Evolutionary conservation across 2,329 filamentous ascomycete genomes (phyloP).

Genomic region (Zymoseptoria brevis): DNA sequence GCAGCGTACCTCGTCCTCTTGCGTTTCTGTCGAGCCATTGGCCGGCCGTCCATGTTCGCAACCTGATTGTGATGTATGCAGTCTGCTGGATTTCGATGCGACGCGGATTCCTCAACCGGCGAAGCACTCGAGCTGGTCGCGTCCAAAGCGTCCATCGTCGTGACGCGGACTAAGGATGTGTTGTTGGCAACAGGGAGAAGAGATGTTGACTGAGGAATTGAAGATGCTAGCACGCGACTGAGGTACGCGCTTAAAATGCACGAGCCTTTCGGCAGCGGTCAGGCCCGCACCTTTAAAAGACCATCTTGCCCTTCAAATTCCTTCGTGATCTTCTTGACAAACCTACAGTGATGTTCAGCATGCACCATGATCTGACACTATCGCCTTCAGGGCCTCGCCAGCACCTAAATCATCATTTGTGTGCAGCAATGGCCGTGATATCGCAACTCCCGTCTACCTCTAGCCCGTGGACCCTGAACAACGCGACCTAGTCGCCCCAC

Average conservation of each 20-base stretch:
- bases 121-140: neutral
- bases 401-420: neutral
- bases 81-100: neutral
- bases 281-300: neutral
- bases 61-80: conserved; percentile 1
- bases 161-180: neutral
- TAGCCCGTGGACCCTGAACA: neutral
- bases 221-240: neutral
- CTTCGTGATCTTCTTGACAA: neutral
- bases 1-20: conserved; percentile 51
- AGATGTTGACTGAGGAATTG: neutral
- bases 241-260: neutral
- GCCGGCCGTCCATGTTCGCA: conserved; percentile 52
- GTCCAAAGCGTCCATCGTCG: neutral
- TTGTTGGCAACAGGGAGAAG: neutral
- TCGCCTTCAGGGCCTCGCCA: neutral
- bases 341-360: neutral
- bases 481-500: neutral
- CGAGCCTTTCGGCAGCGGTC: no score
- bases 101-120: neutral
- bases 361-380: neutral
- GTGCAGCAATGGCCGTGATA: neutral
- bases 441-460: neutral
- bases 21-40: conserved; percentile 53
- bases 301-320: neutral